Evolutionary conservation across 139 green algal genomes (phyloP).

Genomic region (Zygnema cylindricum): DNA sequence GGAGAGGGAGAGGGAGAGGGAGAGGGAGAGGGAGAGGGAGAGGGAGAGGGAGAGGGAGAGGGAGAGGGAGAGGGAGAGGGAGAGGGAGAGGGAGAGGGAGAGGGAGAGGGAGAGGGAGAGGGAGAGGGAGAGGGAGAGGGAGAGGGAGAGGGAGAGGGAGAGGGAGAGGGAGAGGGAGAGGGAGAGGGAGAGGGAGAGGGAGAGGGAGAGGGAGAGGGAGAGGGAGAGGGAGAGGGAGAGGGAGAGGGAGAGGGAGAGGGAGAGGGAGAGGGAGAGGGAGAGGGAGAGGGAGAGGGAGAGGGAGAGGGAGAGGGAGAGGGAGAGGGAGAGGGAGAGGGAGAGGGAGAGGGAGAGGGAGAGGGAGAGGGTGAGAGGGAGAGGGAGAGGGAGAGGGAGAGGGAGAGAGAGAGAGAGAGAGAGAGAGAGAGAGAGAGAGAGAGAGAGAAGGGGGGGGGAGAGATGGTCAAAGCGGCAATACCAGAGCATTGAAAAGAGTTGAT

Average conservation of each 20-base stretch:
- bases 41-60: not conserved
- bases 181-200: no score
- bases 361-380: no score
- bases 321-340: not conserved
- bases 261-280: no score
- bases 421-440: no score
- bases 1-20: not conserved
- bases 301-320: not conserved
- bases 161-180: not conserved
- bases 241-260: no score
- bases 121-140: not conserved
- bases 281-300: no score
- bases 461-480: constrained; percentile 58
- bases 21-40: not conserved
- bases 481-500: constrained; percentile 98
- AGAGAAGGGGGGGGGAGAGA: not conserved
- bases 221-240: no score
- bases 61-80: not conserved
- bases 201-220: no score
- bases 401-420: not conserved
- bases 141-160: not conserved
- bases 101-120: not conserved
- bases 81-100: not conserved
- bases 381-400: not conserved
- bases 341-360: not conserved